A percentile compares a stretch with the other conserved stretches of the same genome.
Evolutionary conservation across 2,329 filamentous ascomycete genomes (phyloP).

Genomic region (Fusarium sp.): DNA sequence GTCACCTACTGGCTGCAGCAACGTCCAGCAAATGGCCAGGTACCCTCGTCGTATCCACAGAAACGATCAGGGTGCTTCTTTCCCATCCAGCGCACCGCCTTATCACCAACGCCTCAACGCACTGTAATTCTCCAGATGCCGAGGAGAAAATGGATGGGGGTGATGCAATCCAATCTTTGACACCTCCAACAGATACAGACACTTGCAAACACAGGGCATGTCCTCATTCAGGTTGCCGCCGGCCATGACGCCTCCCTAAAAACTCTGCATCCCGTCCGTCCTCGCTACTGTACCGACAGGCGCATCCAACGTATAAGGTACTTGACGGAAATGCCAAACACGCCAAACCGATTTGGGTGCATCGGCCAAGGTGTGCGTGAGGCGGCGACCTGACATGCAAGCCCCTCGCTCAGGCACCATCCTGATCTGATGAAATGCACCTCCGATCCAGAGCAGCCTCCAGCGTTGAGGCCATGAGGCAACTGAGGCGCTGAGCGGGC

Average conservation of each 20-base stretch:
- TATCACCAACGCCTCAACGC: neutral
- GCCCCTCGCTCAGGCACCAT: conserved; percentile 34
- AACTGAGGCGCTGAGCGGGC: conserved; percentile 25
- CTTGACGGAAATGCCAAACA: conserved; percentile 12
- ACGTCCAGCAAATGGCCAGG: conserved; percentile 23
- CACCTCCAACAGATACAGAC: neutral
- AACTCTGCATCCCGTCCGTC: conserved; percentile 19
- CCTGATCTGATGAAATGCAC: conserved; percentile 28
- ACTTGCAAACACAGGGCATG: neutral
- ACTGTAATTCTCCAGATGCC: conserved; percentile 6
- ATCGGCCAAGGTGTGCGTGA: conserved; percentile 30
- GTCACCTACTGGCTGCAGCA: conserved; percentile 39
- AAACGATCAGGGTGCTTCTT: conserved; percentile 20
- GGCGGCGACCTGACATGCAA: conserved; percentile 38
- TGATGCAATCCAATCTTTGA: neutral
- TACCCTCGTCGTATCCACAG: conserved; percentile 42
- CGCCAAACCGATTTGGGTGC: conserved; percentile 25
- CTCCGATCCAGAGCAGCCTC: conserved; percentile 28
- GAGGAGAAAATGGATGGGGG: conserved; percentile 8
- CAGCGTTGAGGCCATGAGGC: conserved; percentile 24
- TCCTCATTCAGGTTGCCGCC: conserved; percentile 23
- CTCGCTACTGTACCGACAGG: conserved; percentile 1
- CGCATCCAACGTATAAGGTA: conserved; percentile 26
- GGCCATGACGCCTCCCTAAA: conserved; percentile 24
- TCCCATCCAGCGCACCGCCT: conserved; percentile 9